Evolutionary conservation across 2,329 filamentous ascomycete genomes (phyloP).

Genomic region (Talaromyces pinophilus): DNA sequence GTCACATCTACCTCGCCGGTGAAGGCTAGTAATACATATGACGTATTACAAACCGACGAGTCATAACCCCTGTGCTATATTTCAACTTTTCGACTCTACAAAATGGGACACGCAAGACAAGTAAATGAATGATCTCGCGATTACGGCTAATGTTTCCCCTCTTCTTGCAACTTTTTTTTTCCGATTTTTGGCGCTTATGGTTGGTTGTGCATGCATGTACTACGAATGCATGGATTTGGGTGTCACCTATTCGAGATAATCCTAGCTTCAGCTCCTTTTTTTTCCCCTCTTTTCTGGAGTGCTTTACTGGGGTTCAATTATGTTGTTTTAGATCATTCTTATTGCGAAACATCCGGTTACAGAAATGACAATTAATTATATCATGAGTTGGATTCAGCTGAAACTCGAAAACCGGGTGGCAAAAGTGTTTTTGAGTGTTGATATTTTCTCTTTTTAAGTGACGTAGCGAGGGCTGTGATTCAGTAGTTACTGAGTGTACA

Average conservation of each 20-base stretch:
- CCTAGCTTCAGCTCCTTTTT: neutral
- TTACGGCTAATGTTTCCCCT: neutral
- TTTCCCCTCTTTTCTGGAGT: neutral
- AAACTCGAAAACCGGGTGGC: no score
- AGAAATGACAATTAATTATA: no score
- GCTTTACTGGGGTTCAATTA: no score
- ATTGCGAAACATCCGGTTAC: no score
- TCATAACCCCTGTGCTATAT: neutral
- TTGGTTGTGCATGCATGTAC: neutral
- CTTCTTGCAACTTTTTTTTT: neutral
- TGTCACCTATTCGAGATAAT: no score
- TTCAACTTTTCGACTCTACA: neutral
- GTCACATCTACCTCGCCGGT: slow-evolving; percentile 4
- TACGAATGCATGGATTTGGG: neutral
- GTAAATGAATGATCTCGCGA: slow-evolving; percentile 5
- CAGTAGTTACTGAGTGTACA: no score
- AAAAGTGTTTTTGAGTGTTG: no score
- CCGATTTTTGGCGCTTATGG: neutral
- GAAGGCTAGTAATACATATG: slow-evolving; percentile 15
- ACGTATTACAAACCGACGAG: slow-evolving; percentile 15
- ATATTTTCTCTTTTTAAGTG: no score
- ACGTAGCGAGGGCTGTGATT: no score
- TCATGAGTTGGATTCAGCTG: no score
- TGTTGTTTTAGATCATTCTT: no score
- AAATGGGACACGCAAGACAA: slow-evolving; percentile 4